Conservation (phyloP, 768 basidiomycete genomes). For the Tylopilus felleus region DNA sequence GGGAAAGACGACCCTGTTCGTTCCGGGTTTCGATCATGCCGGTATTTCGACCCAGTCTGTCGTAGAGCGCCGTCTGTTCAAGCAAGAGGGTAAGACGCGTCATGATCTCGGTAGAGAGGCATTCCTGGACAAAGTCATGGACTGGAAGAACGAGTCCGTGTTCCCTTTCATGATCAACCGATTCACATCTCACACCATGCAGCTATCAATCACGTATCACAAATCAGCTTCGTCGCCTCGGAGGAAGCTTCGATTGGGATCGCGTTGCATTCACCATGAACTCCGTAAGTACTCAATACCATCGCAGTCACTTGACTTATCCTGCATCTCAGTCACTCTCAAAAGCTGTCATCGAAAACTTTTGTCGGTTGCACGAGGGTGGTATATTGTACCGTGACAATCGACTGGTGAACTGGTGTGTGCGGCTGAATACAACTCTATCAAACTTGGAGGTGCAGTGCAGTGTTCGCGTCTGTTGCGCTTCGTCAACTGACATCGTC, state of each 20-base stretch:
- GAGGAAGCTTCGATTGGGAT: slow-evolving; percentile 94
- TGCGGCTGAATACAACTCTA: slow-evolving; percentile 89
- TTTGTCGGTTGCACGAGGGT: slow-evolving; percentile 87
- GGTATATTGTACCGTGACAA: slow-evolving; percentile 94
- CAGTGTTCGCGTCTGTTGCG: no score
- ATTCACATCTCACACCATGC: not conserved
- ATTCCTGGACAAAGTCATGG: slow-evolving; percentile 87
- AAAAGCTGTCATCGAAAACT: slow-evolving; percentile 87
- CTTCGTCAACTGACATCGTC: not conserved
- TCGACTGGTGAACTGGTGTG: slow-evolving; percentile 98
- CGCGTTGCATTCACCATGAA: slow-evolving; percentile 95
- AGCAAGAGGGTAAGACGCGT: slow-evolving; percentile 73
- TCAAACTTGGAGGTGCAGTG: slow-evolving; percentile 90
- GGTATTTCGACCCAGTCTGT: slow-evolving; percentile 98
- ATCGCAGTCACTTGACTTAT: not conserved
- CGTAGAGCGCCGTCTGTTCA: slow-evolving; percentile 90
- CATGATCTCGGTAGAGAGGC: slow-evolving; percentile 94
- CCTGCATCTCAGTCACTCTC: slow-evolving; percentile 54
- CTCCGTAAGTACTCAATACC: slow-evolving; percentile 47
- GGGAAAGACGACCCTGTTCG: slow-evolving; percentile 84
- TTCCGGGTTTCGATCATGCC: slow-evolving; percentile 97
- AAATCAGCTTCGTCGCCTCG: slow-evolving; percentile 80
- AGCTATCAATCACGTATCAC: slow-evolving; percentile 95
- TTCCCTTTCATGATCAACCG: not conserved
- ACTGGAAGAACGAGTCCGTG: slow-evolving; percentile 94